Percentiles rank a stretch among this genome's conserved stretches.
These are phyloP conservation scores for Erodium moschatum DNA, from an alignment of 441 rosid species.

Conservation along the genomic window DNA sequence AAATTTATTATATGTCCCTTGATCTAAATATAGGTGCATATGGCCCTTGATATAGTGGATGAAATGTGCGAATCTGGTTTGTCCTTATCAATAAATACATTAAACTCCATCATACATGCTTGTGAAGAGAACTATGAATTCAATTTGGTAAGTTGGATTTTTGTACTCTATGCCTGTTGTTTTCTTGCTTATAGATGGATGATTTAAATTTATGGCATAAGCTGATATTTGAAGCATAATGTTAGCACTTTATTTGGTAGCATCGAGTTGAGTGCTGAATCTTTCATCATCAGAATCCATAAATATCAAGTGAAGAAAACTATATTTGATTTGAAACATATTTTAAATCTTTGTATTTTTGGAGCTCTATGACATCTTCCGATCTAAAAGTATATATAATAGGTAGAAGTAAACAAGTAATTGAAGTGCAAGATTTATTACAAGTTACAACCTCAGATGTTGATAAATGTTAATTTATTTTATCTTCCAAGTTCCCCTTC, in stretches of 20 bases:
- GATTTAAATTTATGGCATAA: neutral
- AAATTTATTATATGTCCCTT: conserved; percentile 18
- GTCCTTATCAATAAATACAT: conserved; percentile 32
- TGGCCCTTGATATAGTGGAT: conserved; percentile 58
- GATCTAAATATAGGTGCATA: conserved; percentile 47
- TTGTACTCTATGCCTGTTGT: neutral
- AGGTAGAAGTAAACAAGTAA: neutral
- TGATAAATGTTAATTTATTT: neutral
- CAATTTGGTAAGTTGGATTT: conserved; percentile 43
- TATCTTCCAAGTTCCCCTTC: neutral
- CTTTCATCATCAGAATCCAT: neutral
- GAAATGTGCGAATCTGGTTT: conserved; percentile 51
- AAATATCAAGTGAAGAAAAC: neutral
- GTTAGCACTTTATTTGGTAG: neutral
- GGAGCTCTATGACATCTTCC: neutral
- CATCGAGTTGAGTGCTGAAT: neutral
- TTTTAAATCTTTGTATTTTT: neutral
- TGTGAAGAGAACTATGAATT: conserved; percentile 48
- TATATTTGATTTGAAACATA: neutral
- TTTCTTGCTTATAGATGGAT: neutral
- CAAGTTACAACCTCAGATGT: neutral
- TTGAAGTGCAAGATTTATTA: neutral
- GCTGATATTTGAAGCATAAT: neutral
- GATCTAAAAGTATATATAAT: neutral
- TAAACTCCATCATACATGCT: conserved; percentile 44